phyloP scores from a whole-genome alignment of 306 rosid genomes.

The Heteromeles arbutifolia region DNA sequence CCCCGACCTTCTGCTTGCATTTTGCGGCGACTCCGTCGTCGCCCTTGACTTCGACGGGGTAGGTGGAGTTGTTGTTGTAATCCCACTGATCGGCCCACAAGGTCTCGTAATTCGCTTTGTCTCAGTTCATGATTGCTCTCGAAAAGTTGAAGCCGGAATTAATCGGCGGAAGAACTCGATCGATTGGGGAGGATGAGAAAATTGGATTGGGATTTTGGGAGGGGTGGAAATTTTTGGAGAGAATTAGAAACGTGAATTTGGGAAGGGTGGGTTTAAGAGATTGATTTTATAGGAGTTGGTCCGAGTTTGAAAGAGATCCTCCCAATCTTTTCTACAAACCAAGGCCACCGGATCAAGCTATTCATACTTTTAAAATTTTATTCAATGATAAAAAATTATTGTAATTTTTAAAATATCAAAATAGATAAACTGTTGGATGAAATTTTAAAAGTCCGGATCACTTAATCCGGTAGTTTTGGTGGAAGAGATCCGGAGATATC shows the following conservation, averaged over 20 bases:
- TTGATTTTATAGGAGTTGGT: neutral
- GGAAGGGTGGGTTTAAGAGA: neutral
- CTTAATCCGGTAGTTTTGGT: too few species aligned
- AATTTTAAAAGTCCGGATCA: too few species aligned
- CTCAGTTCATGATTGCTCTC: neutral
- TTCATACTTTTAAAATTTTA: too few species aligned
- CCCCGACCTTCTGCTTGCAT: slow-evolving; percentile 68
- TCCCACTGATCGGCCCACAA: slow-evolving; percentile 96
- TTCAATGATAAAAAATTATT: too few species aligned
- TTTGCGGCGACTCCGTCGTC: slow-evolving; percentile 22
- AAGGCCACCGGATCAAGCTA: fast-evolving
- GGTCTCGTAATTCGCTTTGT: slow-evolving; percentile 18
- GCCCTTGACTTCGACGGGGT: slow-evolving; percentile 6
- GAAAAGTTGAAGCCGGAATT: neutral
- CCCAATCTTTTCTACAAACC: fast-evolving
- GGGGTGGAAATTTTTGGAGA: neutral
- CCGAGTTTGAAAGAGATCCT: neutral
- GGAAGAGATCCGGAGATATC: fast-evolving
- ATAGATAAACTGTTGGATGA: fast-evolving
- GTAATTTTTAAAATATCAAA: too few species aligned
- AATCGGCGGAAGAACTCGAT: neutral
- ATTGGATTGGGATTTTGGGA: neutral
- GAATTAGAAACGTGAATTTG: neutral
- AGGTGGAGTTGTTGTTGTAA: slow-evolving; percentile 18
- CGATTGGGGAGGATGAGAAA: neutral